Evolutionary conservation across 1,284 basidiomycete species (phyloP), one percentile per base, ranked within the genome.

Genomic region (Vanrija humicola): DNA sequence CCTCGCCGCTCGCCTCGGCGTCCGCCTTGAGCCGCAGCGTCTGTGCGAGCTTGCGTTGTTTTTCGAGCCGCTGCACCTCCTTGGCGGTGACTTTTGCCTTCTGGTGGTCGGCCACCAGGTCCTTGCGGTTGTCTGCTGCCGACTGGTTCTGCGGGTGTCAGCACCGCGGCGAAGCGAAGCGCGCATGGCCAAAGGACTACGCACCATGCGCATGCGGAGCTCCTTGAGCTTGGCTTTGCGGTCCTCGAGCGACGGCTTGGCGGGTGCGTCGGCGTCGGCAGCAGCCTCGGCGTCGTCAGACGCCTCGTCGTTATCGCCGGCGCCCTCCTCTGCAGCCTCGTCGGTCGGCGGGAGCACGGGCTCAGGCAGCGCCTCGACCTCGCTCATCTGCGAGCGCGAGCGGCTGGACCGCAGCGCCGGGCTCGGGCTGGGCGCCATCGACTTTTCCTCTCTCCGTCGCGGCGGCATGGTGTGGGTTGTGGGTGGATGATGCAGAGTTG

Each of bases 41-140:
- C 73, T 95, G 92, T 0, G 92, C 93, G 28, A 97, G 82, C 71
- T 87, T 89, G 51, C 86, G 84, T 73, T 95, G 90, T 66, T 88
- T 84, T 64, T 95, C 92, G 25, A 93, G 78, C 38, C 90, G 83
- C 38, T 86, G 85, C 0, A 85, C 79, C 61, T 95, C 91, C 38
- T 88, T 83, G 0, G 84, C 87, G 2, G 83, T 86, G 5, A 86
- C 78, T 68, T 89, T 89, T 8, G 84, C 79, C 67, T 83, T 88
- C 34, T 88, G 83, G 46, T 85, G 84, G 71, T 96, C 92, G 61
- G 88, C 86, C 16, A 94, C 80, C 21, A 96, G 79, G 9, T 90
- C 88, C 42, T 83, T 82, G 15, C 90, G 84, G 74, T 97, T 97
- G 5, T 86, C 89, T 65, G 82, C 83, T 0, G 87, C 80, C 0